Evolutionary conservation across 2,329 filamentous ascomycete species (phyloP).

Genomic region (Microcera coccophila): DNA sequence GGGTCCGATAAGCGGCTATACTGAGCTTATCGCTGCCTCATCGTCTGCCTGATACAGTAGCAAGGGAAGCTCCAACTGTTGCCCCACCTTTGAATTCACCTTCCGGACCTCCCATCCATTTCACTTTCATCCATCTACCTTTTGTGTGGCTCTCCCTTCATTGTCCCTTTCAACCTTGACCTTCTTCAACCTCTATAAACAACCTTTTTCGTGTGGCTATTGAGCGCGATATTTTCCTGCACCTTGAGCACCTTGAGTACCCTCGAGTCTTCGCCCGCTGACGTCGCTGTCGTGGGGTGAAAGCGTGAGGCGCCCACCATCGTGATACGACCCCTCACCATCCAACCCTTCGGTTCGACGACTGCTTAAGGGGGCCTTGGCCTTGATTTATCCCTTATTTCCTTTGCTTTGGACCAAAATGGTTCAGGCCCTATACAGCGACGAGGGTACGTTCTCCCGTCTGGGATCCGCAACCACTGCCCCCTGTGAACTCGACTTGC

Average conservation of each 20-base stretch:
- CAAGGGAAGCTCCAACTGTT: constrained; percentile 20
- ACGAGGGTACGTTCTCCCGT: constrained; percentile 23
- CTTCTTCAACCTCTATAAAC: not conserved
- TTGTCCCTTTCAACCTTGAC: constrained; percentile 7
- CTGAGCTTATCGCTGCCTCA: constrained; percentile 28
- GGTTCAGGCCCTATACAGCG: constrained; percentile 23
- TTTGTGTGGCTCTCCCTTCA: too few relatives aligned
- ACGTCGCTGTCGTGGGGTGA: constrained; percentile 15
- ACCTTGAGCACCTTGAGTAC: not conserved
- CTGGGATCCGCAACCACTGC: too few relatives aligned
- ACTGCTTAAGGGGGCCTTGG: too few relatives aligned
- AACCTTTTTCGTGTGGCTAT: not conserved
- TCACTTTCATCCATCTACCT: constrained; percentile 10
- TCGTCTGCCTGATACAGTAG: constrained; percentile 31
- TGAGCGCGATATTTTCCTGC: not conserved
- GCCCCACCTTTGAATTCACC: constrained; percentile 31
- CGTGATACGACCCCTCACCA: constrained; percentile 14
- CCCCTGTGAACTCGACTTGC: not conserved
- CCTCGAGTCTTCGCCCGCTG: constrained; percentile 10
- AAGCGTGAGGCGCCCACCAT: constrained; percentile 14
- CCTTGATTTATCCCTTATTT: too few relatives aligned
- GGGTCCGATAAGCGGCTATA: constrained; percentile 22
- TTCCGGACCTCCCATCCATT: constrained; percentile 16
- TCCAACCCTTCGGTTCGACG: too few relatives aligned
- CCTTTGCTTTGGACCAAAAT: too few relatives aligned